Conservation (phyloP, 176 grass and related monocot species). For the Pharus latifolius region DNA sequence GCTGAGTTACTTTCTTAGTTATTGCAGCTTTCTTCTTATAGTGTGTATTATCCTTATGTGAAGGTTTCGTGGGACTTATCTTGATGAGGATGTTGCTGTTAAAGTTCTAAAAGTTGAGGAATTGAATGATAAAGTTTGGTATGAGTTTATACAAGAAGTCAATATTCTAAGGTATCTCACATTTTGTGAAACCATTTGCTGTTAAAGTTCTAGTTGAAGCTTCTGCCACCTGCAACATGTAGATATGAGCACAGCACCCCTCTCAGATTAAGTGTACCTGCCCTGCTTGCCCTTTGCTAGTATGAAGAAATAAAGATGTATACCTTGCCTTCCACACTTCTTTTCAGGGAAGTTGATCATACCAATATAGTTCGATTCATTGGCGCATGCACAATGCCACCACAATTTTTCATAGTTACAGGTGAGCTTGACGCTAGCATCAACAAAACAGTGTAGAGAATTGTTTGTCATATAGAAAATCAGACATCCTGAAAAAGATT, state of each 20-base stretch:
- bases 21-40: background rate
- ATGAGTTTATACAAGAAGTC: conserved; percentile 80
- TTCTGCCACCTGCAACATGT: background rate
- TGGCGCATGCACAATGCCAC: conserved; percentile 59
- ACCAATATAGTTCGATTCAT: conserved; percentile 60
- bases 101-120: conserved; percentile 49
- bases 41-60: background rate
- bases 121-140: conserved; percentile 37
- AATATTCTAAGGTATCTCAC: conserved; percentile 58
- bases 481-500: background rate
- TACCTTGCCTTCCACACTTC: conserved; percentile 1
- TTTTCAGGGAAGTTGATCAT: conserved; percentile 70
- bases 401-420: conserved; percentile 60
- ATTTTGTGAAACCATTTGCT: background rate
- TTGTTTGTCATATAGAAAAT: background rate
- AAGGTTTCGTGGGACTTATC: conserved; percentile 61
- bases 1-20: conserved; percentile 6
- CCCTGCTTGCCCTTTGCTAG: background rate
- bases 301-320: conserved; percentile 9
- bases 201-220: background rate
- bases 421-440: conserved; percentile 32
- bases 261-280: background rate
- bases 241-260: background rate
- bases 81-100: conserved; percentile 60
- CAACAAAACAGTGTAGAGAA: background rate